Evolutionary conservation across 2,329 filamentous ascomycete genomes (phyloP).

Genomic region (Clonostachys rhizophaga): DNA sequence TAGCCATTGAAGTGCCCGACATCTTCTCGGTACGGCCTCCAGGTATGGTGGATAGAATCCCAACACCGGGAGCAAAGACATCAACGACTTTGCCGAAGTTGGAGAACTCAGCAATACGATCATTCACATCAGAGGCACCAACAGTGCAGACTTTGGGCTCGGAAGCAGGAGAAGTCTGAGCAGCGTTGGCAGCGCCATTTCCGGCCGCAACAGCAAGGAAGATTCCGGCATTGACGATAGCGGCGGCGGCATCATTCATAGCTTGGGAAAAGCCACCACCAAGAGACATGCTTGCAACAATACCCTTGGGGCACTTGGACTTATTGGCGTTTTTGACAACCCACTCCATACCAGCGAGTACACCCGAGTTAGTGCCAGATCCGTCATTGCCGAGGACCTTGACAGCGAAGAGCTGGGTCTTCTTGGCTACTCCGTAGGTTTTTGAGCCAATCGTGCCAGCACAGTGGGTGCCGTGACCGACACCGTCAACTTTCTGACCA

Average conservation of each 20-base stretch:
- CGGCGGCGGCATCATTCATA: constrained; percentile 44
- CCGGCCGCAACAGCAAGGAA: constrained; percentile 53
- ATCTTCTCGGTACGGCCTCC: constrained; percentile 26
- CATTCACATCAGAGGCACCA: constrained; percentile 34
- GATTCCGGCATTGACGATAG: constrained; percentile 37
- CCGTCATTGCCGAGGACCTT: constrained; percentile 35
- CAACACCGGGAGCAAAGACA: constrained; percentile 43
- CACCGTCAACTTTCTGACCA: constrained; percentile 27
- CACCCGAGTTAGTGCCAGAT: constrained; percentile 27
- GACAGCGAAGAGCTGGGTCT: constrained; percentile 33
- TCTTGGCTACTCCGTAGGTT: constrained; percentile 40
- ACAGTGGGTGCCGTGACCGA: constrained; percentile 43
- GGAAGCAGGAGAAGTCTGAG: constrained; percentile 40
- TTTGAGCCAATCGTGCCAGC: constrained; percentile 35
- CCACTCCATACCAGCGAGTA: constrained; percentile 38
- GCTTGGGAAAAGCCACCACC: constrained; percentile 39
- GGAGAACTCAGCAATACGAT: constrained; percentile 40
- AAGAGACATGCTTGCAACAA: constrained; percentile 53
- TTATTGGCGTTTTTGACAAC: constrained; percentile 25
- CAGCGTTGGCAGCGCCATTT: constrained; percentile 39
- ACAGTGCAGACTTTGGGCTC: constrained; percentile 45
- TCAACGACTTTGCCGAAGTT: constrained; percentile 47
- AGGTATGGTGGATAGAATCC: constrained; percentile 42
- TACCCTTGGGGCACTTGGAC: constrained; percentile 31
- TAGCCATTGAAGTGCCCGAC: constrained; percentile 1